These are phyloP conservation scores for Turnera subulata DNA, from an alignment of 345 rosid genomes.

Conservation along the genomic window DNA sequence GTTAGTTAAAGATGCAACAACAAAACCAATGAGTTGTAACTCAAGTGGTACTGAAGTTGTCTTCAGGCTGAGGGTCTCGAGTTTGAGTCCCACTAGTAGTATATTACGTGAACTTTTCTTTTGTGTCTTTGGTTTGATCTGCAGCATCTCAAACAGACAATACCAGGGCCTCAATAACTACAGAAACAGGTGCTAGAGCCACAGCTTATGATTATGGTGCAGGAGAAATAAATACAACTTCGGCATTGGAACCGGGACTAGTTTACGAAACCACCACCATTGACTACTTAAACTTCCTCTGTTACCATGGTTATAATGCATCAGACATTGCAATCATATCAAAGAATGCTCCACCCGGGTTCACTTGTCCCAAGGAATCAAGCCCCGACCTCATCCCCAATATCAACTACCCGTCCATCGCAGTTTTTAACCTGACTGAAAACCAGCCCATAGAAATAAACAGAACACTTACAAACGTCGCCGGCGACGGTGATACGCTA, in stretches of 20 bases:
- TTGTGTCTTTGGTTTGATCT: background rate
- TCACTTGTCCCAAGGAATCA: conserved; percentile 52
- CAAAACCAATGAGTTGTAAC: background rate
- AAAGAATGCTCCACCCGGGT: conserved; percentile 35
- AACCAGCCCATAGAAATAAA: conserved; percentile 33
- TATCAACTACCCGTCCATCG: conserved; percentile 78
- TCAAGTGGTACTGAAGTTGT: too few species aligned
- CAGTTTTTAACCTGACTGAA: conserved; percentile 37
- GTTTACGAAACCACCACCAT: conserved; percentile 56
- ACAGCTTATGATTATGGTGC: conserved; percentile 66
- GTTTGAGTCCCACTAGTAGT: background rate
- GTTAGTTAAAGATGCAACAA: conserved; percentile 24
- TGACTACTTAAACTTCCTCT: conserved; percentile 73
- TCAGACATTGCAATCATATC: conserved; percentile 39
- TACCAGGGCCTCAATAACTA: conserved; percentile 43
- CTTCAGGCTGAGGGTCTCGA: too few species aligned
- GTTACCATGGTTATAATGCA: conserved; percentile 50
- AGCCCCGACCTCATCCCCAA: conserved; percentile 42
- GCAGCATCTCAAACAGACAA: conserved; percentile 64
- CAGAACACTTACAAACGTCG: conserved; percentile 66
- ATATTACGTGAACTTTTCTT: background rate
- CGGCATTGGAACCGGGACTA: conserved; percentile 53
- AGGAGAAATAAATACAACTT: conserved; percentile 55
- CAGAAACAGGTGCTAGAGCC: conserved; percentile 53
- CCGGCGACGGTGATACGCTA: conserved; percentile 39